Evolutionary conservation across 176 grass and related monocot genomes (phyloP).

Genomic region (Calamus simplicifolius): DNA sequence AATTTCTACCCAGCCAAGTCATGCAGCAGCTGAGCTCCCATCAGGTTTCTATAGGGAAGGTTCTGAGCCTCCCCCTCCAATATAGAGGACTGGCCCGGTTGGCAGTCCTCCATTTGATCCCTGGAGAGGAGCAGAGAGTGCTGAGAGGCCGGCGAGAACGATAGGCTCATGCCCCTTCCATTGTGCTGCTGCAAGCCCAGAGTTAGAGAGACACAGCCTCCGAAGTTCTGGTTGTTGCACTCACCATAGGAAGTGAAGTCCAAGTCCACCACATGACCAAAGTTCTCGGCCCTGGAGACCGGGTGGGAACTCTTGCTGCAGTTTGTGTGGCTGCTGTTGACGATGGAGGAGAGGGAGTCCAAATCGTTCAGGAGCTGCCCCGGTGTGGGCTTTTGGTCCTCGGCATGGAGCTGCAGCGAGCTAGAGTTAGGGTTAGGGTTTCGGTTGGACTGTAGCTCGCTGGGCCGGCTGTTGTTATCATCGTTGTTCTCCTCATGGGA

Average conservation of each 20-base stretch:
- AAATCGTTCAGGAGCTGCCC: no score
- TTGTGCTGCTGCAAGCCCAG: constrained; percentile 16
- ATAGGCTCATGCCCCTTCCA: constrained; percentile 6
- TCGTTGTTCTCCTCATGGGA: no score
- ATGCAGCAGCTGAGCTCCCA: constrained; percentile 7
- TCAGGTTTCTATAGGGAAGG: constrained; percentile 8
- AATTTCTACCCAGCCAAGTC: constrained; percentile 6
- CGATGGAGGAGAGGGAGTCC: no score
- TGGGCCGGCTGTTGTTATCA: no score
- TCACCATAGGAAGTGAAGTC: constrained; percentile 12
- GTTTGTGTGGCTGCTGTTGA: no score
- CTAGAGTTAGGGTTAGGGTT: no score
- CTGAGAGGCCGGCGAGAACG: constrained; percentile 9
- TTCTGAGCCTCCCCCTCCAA: neutral
- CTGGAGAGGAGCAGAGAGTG: neutral
- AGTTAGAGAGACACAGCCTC: constrained; percentile 1
- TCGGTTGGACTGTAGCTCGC: no score
- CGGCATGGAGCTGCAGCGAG: no score
- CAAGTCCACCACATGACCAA: neutral
- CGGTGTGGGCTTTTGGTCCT: no score
- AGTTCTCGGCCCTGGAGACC: neutral
- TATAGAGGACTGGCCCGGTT: neutral
- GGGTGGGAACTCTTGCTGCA: no score
- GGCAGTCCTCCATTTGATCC: neutral
- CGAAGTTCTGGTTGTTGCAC: neutral